These are phyloP conservation scores for Aurifilum marmelostoma DNA, from an alignment of 2,329 filamentous ascomycete species.

Conservation along the genomic window DNA sequence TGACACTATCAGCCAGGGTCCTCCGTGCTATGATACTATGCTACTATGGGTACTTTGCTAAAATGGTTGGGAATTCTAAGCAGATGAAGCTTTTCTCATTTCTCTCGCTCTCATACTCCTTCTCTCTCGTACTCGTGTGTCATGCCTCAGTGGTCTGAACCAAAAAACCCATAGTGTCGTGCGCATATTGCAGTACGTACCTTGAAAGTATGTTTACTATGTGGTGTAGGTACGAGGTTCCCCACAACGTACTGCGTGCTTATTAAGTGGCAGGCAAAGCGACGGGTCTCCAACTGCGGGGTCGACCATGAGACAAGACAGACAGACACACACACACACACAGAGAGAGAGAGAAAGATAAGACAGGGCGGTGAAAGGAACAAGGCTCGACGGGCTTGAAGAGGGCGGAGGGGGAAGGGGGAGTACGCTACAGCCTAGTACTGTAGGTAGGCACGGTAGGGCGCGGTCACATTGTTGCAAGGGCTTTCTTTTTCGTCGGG, in stretches of 20 bases:
- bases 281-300: background rate
- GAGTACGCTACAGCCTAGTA: background rate
- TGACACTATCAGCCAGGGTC: background rate
- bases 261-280: background rate
- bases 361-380: slow-evolving; percentile 3
- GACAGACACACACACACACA: background rate
- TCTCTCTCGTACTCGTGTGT: background rate
- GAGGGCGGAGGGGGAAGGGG: no score
- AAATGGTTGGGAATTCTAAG: background rate
- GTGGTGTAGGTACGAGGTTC: background rate
- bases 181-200: background rate
- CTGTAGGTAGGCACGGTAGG: background rate
- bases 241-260: background rate
- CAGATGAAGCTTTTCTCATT: background rate
- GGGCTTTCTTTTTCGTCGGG: background rate
- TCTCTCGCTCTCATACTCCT: background rate
- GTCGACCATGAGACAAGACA: background rate
- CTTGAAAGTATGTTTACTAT: background rate
- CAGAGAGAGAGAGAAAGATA: background rate
- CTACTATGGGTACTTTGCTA: background rate
- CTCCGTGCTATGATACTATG: background rate
- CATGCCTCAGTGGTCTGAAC: background rate
- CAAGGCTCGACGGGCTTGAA: background rate
- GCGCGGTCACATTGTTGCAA: background rate
- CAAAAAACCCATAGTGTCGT: background rate